A percentile compares a stretch with the other conserved stretches of the same genome.
Conservation (phyloP, 2,329 filamentous ascomycete species). For the Monosporascus sp. region DNA sequence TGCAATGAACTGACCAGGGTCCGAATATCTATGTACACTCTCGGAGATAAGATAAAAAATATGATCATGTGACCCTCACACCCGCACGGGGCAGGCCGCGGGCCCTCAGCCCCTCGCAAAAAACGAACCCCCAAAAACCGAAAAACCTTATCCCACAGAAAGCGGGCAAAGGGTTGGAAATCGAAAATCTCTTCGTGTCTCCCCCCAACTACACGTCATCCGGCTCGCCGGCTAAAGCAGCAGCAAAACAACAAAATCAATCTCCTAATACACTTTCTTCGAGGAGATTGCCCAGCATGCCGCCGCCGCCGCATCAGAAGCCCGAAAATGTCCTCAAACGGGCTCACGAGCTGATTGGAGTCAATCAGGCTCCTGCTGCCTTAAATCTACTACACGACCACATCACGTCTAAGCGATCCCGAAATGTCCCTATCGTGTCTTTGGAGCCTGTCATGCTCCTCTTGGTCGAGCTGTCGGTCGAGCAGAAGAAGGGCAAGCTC, state of each 20-base stretch:
- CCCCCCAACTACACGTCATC: slow-evolving; percentile 7
- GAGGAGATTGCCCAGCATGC: slow-evolving; percentile 47
- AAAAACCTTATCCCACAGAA: neutral
- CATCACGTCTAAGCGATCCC: slow-evolving; percentile 95
- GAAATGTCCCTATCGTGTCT: slow-evolving; percentile 92
- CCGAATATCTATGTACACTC: too few relatives aligned
- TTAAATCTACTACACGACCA: slow-evolving; percentile 96
- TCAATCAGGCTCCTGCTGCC: slow-evolving; percentile 87
- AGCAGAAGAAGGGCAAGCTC: slow-evolving; percentile 95
- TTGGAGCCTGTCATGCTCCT: slow-evolving; percentile 98
- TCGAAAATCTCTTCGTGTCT: slow-evolving; percentile 22
- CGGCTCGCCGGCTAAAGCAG: slow-evolving; percentile 10
- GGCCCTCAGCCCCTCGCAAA: slow-evolving; percentile 1
- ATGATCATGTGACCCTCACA: neutral
- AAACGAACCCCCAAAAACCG: neutral
- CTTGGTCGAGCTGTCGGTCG: slow-evolving; percentile 92
- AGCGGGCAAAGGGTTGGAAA: slow-evolving; percentile 13
- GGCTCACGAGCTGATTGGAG: slow-evolving; percentile 97
- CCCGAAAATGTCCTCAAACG: slow-evolving; percentile 99
- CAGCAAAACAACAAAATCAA: neutral
- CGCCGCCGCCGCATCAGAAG: slow-evolving; percentile 93
- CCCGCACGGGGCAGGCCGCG: too few relatives aligned
- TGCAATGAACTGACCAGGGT: too few relatives aligned
- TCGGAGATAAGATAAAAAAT: neutral
- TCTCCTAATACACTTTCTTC: slow-evolving; percentile 10